A percentile compares a stretch with the other conserved stretches of the same genome.
Conservation (phyloP, 202 grass and related monocot genomes). For the Brachypodium distachyon region DNA sequence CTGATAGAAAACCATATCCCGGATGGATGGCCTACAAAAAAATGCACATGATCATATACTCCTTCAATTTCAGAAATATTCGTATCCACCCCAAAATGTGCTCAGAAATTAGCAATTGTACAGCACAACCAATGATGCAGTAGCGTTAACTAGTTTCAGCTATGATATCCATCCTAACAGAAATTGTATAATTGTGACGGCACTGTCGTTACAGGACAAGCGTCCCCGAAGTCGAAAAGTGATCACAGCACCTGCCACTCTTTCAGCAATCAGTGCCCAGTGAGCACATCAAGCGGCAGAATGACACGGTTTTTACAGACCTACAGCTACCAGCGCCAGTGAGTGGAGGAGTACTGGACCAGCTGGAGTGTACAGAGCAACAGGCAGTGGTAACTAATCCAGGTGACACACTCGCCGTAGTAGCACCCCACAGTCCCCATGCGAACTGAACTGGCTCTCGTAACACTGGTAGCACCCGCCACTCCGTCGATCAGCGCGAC, state of each 20-base stretch:
- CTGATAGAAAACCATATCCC: constrained; percentile 94
- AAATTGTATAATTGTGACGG: not conserved
- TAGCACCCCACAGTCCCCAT: not conserved
- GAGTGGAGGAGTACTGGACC: not conserved
- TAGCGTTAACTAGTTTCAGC: not conserved
- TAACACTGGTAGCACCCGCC: not conserved
- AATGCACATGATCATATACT: not conserved
- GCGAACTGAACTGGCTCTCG: not conserved
- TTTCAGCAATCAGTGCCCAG: not conserved
- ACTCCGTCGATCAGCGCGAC: not conserved
- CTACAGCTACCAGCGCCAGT: not conserved
- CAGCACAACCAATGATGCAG: not conserved
- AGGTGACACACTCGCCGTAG: not conserved
- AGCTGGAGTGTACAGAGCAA: not conserved
- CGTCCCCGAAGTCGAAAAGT: not conserved
- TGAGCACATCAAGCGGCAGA: not conserved
- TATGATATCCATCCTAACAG: not conserved
- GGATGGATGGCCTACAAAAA: constrained; percentile 70
- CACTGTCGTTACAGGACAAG: not conserved
- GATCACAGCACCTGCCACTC: not conserved
- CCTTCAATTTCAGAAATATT: not conserved
- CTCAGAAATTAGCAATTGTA: not conserved
- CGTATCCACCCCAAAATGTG: not conserved
- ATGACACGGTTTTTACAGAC: not conserved
- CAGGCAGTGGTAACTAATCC: not conserved